Evolutionary conservation across 2,329 filamentous ascomycete genomes (phyloP).

Genomic region (Botrytis tulipae): DNA sequence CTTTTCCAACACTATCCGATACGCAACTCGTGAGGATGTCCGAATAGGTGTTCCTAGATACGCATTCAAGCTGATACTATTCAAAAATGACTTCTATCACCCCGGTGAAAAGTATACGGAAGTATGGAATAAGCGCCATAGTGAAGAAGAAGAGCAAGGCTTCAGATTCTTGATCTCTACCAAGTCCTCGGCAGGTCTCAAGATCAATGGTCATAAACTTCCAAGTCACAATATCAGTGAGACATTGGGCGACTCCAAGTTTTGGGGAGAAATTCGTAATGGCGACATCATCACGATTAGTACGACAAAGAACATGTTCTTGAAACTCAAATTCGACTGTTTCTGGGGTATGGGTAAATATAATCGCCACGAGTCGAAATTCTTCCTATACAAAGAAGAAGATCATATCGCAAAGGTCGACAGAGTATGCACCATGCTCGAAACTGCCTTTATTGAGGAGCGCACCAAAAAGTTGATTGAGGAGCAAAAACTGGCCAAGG

Average conservation of each 20-base stretch:
- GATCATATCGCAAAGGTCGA: conserved; percentile 12
- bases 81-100: conserved; percentile 66
- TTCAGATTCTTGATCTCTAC: conserved; percentile 71
- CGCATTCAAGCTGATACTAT: conserved; percentile 75
- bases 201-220: conserved; percentile 70
- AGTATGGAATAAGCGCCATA: conserved; percentile 23
- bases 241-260: conserved; percentile 48
- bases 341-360: conserved; percentile 35
- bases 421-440: neutral
- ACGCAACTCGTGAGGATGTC: conserved; percentile 60
- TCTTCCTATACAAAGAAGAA: conserved; percentile 20
- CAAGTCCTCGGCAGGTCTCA: conserved; percentile 72
- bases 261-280: conserved; percentile 69
- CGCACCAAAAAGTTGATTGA: neutral
- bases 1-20: conserved; percentile 64
- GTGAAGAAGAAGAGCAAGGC: conserved; percentile 40
- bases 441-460: neutral
- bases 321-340: conserved; percentile 36
- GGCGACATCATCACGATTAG: conserved; percentile 77
- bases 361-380: conserved; percentile 26
- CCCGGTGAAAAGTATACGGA: conserved; percentile 32
- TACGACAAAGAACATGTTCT: conserved; percentile 39
- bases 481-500: neutral
- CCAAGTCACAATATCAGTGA: conserved; percentile 54
- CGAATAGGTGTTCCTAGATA: conserved; percentile 69